Evolutionary conservation across 176 grass and related monocot genomes (phyloP).

Genomic region (Ensete ventricosum): DNA sequence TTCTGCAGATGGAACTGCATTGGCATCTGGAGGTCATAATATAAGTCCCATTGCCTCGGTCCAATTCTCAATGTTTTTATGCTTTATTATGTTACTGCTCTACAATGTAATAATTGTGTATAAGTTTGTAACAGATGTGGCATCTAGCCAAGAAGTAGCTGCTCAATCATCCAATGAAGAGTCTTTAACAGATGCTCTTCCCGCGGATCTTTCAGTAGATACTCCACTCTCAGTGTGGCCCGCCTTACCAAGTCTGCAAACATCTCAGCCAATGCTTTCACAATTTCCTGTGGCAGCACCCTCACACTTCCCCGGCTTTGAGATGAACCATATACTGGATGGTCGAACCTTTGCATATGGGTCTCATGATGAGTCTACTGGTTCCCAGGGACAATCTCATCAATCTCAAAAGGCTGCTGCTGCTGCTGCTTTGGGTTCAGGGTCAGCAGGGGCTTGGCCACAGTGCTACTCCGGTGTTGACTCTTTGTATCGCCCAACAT

Average conservation of each 20-base stretch:
- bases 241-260: slow-evolving; percentile 65
- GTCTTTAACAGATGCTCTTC: slow-evolving; percentile 67
- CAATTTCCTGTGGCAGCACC: slow-evolving; percentile 62
- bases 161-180: slow-evolving; percentile 64
- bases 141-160: slow-evolving; percentile 11
- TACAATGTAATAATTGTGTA: neutral
- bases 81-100: neutral
- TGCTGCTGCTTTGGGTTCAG: slow-evolving; percentile 39
- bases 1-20: slow-evolving; percentile 36
- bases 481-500: slow-evolving; percentile 71
- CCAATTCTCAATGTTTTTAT: neutral
- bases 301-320: slow-evolving; percentile 87
- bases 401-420: slow-evolving; percentile 16
- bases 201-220: slow-evolving; percentile 91
- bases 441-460: slow-evolving; percentile 56
- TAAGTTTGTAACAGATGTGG: slow-evolving; percentile 25
- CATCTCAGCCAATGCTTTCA: slow-evolving; percentile 62
- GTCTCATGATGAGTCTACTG: slow-evolving; percentile 59
- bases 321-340: slow-evolving; percentile 67
- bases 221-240: slow-evolving; percentile 78
- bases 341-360: slow-evolving; percentile 77
- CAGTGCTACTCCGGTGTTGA: slow-evolving; percentile 68
- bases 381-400: slow-evolving; percentile 59
- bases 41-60: slow-evolving; percentile 18
- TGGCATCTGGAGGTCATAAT: slow-evolving; percentile 53